Conservation (phyloP, 2,329 filamentous ascomycete species). For the Neopestalotiopsis sp. region DNA sequence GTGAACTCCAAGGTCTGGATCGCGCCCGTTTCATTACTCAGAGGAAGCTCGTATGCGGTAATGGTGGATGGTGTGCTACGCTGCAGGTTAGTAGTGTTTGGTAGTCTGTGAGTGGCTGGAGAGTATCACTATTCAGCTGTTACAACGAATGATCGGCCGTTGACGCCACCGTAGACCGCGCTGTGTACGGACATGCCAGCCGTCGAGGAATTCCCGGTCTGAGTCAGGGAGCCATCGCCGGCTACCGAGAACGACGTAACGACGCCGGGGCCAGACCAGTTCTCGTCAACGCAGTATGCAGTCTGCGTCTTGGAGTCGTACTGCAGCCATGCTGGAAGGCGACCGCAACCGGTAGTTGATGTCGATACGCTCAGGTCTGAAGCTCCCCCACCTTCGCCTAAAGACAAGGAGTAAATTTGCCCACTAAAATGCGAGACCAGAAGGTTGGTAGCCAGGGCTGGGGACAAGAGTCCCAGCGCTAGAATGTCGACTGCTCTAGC, state of each 20-base stretch:
- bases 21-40: conserved; percentile 32
- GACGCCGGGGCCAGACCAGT: conserved; percentile 39
- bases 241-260: conserved; percentile 40
- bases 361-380: conserved; percentile 34
- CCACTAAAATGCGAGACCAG: conserved; percentile 46
- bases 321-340: conserved; percentile 43
- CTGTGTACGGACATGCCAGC: conserved; percentile 46
- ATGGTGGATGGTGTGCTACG: conserved; percentile 46
- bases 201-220: conserved; percentile 36
- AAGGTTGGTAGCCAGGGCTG: conserved; percentile 34
- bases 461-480: neutral
- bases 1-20: conserved; percentile 46
- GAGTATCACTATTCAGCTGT: conserved; percentile 47
- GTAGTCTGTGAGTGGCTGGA: conserved; percentile 20
- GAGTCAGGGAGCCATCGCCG: conserved; percentile 36
- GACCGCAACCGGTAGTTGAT: conserved; percentile 36
- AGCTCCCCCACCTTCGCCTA: conserved; percentile 29
- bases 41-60: conserved; percentile 48
- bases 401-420: conserved; percentile 41
- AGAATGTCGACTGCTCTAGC: neutral
- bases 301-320: conserved; percentile 35
- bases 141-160: conserved; percentile 46
- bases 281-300: conserved; percentile 44
- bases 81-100: conserved; percentile 3
- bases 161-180: conserved; percentile 41